These are phyloP conservation scores for Coemansia javaensis DNA, from an alignment of 192 early-diverging fungal species.

Conservation along the genomic window DNA sequence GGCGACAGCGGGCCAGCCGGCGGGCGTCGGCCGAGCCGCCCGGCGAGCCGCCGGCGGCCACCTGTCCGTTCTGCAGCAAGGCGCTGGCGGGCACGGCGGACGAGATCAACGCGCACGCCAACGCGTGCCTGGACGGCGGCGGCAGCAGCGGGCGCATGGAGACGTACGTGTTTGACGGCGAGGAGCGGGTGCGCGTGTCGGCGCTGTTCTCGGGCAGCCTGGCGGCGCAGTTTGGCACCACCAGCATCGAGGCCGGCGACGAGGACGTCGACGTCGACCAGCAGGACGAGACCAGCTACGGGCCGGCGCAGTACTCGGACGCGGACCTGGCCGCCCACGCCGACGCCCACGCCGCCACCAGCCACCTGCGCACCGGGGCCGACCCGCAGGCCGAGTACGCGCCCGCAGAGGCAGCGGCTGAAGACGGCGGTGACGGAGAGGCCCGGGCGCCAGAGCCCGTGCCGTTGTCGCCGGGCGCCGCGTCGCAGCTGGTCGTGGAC, in stretches of 20 bases:
- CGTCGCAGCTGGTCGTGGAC: conserved; percentile 68
- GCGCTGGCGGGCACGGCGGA: conserved; percentile 41
- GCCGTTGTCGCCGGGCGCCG: conserved; percentile 1
- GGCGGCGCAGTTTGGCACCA: conserved; percentile 11
- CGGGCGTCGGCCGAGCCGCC: no score
- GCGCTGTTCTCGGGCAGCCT: conserved; percentile 74
- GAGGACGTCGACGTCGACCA: conserved; percentile 82
- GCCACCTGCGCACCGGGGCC: conserved; percentile 36
- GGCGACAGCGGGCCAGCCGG: background rate
- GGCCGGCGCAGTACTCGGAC: conserved; percentile 69
- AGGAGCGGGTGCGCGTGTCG: conserved; percentile 71
- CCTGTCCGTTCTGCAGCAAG: conserved; percentile 22
- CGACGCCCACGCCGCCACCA: background rate
- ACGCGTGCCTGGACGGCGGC: conserved; percentile 56
- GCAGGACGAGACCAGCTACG: conserved; percentile 69
- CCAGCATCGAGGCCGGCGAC: conserved; percentile 59
- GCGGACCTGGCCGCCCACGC: conserved; percentile 51
- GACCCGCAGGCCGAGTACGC: conserved; percentile 26
- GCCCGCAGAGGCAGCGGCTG: conserved; percentile 1
- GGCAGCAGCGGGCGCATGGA: conserved; percentile 48
- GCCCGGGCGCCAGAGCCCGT: conserved; percentile 6
- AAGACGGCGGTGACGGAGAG: background rate
- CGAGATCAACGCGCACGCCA: conserved; percentile 72
- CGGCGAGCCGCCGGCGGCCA: no score
- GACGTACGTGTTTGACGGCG: conserved; percentile 79